Evolutionary conservation across 164 flowering plant species (phyloP), one percentile per base, ranked within the genome.

Genomic region (Dillenia suffruticosa): DNA sequence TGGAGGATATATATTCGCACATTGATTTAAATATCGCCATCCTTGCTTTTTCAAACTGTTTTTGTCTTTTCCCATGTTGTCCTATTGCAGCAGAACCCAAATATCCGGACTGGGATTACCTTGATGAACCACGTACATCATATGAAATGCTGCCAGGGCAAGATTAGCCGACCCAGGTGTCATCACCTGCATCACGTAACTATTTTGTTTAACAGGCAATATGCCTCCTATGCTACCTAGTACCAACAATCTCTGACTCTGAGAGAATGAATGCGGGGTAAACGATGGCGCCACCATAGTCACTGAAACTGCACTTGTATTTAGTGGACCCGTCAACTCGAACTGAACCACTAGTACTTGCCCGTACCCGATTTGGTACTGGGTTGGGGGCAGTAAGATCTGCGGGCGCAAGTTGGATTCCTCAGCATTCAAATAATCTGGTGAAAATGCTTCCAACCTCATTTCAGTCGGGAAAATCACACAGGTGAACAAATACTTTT

Each of bases 261-360:
- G 76, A 1, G 81, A 74, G 59, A 74, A 77, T 11, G 87, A 81
- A 47, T 83, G 87, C 5, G 88, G 81, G 0, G 72, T 58, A 47
- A 83, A 83, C 3, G 85, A 64, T 12, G 85, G 85, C 26, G 80
- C 69, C 50, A 73, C 70, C 74, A 83, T 56, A 11, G 81, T 77
- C 10, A 79, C 80, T 10, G 56, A 14, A 52, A 81, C 68, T 55
- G 5, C 8, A 8, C 64, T 51, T 2, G 2, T 9, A 11, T 54
- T 48, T 5, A 71, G 4, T 9, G 10, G 9, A 0, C 73, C 80
- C 8, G 46, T 2, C 5, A 72, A 46, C 13, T 48, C 17, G 45
- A 80, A 72, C 56, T 59, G 58, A 13, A 79, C 61, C n/a, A 9
- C 12, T 5, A 74, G 13, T 12, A 44, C 50, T 19, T 70, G 69